Evolutionary conservation across 768 basidiomycete genomes (phyloP), one percentile per base, ranked within the genome.

Genomic region (Thelephora aurantiotincta): DNA sequence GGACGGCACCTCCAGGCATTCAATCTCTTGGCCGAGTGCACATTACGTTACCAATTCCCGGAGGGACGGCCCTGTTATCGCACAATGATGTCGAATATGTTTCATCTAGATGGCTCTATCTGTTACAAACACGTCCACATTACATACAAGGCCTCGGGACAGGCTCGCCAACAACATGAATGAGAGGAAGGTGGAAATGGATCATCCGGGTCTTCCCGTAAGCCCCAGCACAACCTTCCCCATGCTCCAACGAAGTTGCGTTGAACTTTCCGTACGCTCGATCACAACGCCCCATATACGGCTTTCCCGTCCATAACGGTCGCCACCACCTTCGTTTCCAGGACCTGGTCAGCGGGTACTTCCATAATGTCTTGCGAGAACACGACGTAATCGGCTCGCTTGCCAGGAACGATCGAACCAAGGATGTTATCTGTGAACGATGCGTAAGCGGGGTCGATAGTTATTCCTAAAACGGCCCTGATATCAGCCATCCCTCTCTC

Each of bases 321-420:
- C 5, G 78, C 75, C 16, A 76, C 60, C 35, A 89, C 84, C 52
- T 72, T 70, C 5, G 87, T 82, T 16, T 67, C 57, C 23, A 92
- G 68, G 33, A 96, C 79, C 42, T 77, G 67, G 42, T 67, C 55
- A 2, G 61, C 60, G 2, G 77, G 68, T 11, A 90, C 62, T 12
- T 64, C 64, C 81, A 93, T 83, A 52, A 94, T 82, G 60, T 96
- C 80, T 51, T 76, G 76, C 5, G 84, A 83, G 50, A 92, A 70
- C 13, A 96, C 68, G n/a, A 85, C 80, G 54, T 81, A 86, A 62
- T 97, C 92, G 5, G 89, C 92, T 26, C 73, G 69, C 58, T 90
- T 91, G 14, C 90, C 89, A 1, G 71, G 62, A 35, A 74, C 72
- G 35, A 96, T 70, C 3, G 85, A 85, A n/a, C 92, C 92, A 7